Conservation (phyloP, 495 filamentous ascomycete genomes). For the Penicillium ochrochloron region DNA sequence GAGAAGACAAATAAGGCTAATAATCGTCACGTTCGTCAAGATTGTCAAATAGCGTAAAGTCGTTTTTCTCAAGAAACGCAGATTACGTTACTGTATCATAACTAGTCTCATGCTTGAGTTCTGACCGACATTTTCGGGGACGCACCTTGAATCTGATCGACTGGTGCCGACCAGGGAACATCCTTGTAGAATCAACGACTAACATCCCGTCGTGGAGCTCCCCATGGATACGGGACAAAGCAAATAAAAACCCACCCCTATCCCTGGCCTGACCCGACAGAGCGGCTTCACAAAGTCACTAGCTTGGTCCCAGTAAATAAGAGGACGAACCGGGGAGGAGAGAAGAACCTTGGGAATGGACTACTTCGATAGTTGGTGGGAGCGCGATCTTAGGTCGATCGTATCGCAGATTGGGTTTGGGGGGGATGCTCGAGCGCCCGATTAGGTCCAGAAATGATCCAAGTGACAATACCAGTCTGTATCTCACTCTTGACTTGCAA, state of each 20-base stretch:
- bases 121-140: slow-evolving; percentile 12
- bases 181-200: slow-evolving; percentile 5
- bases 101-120: slow-evolving; percentile 8
- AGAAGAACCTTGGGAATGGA: not conserved
- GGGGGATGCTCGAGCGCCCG: not conserved
- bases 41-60: not conserved
- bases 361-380: not conserved
- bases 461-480: not conserved
- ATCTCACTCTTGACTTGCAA: not conserved
- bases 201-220: not conserved
- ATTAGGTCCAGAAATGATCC: not conserved
- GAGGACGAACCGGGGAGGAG: not conserved
- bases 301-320: not conserved
- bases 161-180: slow-evolving; percentile 5
- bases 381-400: slow-evolving; percentile 8
- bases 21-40: not conserved
- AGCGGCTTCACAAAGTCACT: not conserved
- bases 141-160: slow-evolving; percentile 5
- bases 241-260: not conserved
- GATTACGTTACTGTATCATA: not conserved
- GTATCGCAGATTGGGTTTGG: slow-evolving; percentile 9
- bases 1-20: not conserved
- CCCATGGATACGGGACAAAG: not conserved
- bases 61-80: not conserved
- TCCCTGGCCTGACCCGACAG: not conserved